Conservation (phyloP, 1,139 yeast genomes). For the Zygosaccharomyces sapae region DNA sequence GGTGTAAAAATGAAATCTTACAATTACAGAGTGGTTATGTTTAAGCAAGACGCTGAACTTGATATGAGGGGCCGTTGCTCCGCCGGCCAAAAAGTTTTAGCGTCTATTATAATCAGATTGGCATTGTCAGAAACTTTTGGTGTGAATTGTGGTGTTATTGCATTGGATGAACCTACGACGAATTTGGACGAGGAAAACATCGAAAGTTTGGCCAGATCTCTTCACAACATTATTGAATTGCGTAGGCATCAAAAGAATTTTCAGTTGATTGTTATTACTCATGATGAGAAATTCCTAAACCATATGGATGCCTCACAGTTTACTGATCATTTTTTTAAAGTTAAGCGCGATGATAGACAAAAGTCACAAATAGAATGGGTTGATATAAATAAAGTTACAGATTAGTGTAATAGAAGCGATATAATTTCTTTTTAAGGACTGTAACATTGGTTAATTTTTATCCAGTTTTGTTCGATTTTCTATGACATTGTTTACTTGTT, state of each 20-base stretch:
- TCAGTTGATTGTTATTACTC: constrained; percentile 91
- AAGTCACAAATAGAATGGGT: constrained; percentile 66
- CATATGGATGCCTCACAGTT: constrained; percentile 82
- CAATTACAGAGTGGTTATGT: constrained; percentile 93
- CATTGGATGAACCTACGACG: constrained; percentile 97
- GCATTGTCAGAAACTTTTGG: constrained; percentile 97
- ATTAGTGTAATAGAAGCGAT: constrained; percentile 15
- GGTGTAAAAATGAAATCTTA: constrained; percentile 65
- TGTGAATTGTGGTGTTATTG: constrained; percentile 88
- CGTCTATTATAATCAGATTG: constrained; percentile 83
- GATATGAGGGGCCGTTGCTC: constrained; percentile 99
- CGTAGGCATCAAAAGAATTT: constrained; percentile 80
- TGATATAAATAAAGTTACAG: constrained; percentile 39
- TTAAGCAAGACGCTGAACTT: constrained; percentile 81
- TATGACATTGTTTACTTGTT: constrained; percentile 24
- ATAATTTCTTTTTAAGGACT: too few species aligned
- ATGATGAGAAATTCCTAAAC: constrained; percentile 84
- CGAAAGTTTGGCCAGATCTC: constrained; percentile 78
- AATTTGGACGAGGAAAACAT: constrained; percentile 88
- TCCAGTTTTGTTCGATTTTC: neutral
- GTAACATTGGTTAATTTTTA: neutral
- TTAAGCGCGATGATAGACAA: constrained; percentile 75
- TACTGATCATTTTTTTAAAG: constrained; percentile 84
- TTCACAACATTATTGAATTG: constrained; percentile 68
- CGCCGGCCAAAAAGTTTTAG: constrained; percentile 95